These are phyloP conservation scores for Xylona heveae DNA, from an alignment of 495 filamentous ascomycete genomes.

Conservation along the genomic window DNA sequence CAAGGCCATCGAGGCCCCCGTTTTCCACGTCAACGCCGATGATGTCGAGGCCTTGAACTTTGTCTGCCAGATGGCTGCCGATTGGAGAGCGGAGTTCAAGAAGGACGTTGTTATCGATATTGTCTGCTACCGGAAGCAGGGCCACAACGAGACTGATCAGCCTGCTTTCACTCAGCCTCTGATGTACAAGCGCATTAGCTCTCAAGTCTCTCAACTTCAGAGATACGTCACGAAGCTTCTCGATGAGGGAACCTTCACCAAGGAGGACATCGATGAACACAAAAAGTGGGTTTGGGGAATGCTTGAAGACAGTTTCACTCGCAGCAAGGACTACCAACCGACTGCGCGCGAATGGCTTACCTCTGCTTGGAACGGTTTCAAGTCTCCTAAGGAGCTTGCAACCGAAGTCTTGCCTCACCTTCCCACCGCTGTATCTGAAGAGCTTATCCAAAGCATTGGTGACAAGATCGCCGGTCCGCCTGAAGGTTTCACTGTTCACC, in stretches of 20 bases:
- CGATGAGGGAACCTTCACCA: constrained; percentile 78
- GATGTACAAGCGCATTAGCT: constrained; percentile 93
- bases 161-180: constrained; percentile 97
- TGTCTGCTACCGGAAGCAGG: constrained; percentile 96
- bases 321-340: constrained; percentile 93
- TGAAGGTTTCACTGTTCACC: constrained; percentile 72
- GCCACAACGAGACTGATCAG: constrained; percentile 98
- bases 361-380: constrained; percentile 97
- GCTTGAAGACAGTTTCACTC: constrained; percentile 88
- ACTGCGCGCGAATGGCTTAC: constrained; percentile 96
- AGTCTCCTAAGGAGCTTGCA: constrained; percentile 92
- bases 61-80: constrained; percentile 86
- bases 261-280: constrained; percentile 96
- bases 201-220: constrained; percentile 59
- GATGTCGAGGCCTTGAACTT: constrained; percentile 98
- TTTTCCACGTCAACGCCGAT: constrained; percentile 98
- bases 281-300: constrained; percentile 99
- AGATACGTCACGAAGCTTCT: constrained; percentile 78
- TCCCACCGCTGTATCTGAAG: constrained; percentile 53
- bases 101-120: constrained; percentile 93
- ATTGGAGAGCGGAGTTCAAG: constrained; percentile 97
- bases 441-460: constrained; percentile 58
- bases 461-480: constrained; percentile 52
- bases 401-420: constrained; percentile 87
- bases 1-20: constrained; percentile 91